Evolutionary conservation across 495 filamentous ascomycete species (phyloP).

Genomic region (Lindgomyces ingoldianus): DNA sequence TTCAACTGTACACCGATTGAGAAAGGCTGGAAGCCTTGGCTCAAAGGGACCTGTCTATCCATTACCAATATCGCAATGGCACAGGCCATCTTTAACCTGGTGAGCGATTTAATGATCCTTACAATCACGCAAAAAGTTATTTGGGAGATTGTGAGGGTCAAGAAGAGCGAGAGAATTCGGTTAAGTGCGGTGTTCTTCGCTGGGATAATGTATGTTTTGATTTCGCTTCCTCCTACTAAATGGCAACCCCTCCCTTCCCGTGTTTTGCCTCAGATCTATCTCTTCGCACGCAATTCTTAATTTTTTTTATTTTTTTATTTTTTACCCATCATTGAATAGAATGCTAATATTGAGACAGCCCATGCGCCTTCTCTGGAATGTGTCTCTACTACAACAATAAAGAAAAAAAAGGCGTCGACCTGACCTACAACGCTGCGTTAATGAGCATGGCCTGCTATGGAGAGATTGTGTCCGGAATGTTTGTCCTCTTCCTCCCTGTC

Average conservation of each 20-base stretch:
- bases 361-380: constrained; percentile 8
- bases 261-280: no score
- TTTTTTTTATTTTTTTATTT: neutral
- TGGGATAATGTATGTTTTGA: constrained; percentile 8
- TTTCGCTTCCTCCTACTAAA: no score
- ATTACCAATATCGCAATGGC: constrained; percentile 8
- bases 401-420: neutral
- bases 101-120: constrained; percentile 3
- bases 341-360: neutral
- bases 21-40: constrained; percentile 18
- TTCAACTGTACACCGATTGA: constrained; percentile 6
- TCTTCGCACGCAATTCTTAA: neutral
- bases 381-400: constrained; percentile 14
- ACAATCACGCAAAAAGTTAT: constrained; percentile 4
- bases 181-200: constrained; percentile 17
- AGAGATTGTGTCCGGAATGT: constrained; percentile 19
- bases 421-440: constrained; percentile 5
- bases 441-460: constrained; percentile 20
- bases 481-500: constrained; percentile 24
- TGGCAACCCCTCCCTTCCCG: no score
- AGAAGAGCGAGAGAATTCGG: neutral
- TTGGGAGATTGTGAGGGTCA: constrained; percentile 9
- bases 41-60: constrained; percentile 2
- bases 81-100: constrained; percentile 5
- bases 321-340: neutral